Conservation (phyloP, 176 grass and related monocot species). For the Panicum miliaceum region DNA sequence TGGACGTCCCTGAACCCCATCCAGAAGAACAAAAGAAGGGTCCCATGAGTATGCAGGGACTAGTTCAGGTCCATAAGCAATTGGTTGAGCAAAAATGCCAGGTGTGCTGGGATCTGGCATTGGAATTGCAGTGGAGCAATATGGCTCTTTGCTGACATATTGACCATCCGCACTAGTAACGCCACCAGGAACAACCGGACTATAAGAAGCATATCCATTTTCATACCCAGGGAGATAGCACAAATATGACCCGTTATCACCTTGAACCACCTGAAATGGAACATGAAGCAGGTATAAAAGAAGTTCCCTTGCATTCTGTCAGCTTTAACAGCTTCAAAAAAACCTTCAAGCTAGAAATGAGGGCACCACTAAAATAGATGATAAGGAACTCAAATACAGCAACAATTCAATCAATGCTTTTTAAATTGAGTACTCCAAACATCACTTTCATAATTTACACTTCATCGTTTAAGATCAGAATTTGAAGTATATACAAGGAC, state of each 20-base stretch:
- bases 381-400: background rate
- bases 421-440: constrained; percentile 16
- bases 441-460: constrained; percentile 10
- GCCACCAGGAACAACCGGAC: constrained; percentile 51
- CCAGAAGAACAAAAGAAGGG: constrained; percentile 62
- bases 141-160: constrained; percentile 64
- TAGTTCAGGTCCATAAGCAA: constrained; percentile 69
- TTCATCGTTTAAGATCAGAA: constrained; percentile 30
- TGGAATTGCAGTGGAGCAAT: constrained; percentile 53
- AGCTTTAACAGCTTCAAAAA: constrained; percentile 20
- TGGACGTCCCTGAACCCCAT: constrained; percentile 70
- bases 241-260: constrained; percentile 76
- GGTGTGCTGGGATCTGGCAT: constrained; percentile 54
- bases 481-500: constrained; percentile 10
- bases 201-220: constrained; percentile 64
- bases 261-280: constrained; percentile 72
- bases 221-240: constrained; percentile 73
- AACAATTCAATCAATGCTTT: constrained; percentile 6
- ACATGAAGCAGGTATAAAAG: constrained; percentile 30
- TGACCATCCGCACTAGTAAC: constrained; percentile 64
- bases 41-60: constrained; percentile 72
- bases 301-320: constrained; percentile 32
- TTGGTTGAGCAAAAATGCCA: constrained; percentile 53
- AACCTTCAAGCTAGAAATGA: constrained; percentile 8
- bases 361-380: background rate